Conservation (phyloP, 2,329 filamentous ascomycete species). For the Penicillium sp. region DNA sequence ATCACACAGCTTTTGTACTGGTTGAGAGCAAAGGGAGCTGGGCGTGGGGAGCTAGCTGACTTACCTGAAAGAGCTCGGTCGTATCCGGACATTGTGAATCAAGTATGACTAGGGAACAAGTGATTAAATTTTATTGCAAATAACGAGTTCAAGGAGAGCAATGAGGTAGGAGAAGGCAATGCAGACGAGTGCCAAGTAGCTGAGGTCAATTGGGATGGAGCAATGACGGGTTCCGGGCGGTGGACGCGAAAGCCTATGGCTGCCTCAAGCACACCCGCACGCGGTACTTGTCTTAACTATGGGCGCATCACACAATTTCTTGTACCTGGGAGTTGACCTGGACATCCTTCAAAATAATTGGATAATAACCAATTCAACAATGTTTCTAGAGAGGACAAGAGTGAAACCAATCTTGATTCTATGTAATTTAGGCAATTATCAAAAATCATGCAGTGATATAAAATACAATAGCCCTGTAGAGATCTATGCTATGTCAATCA, state of each 20-base stretch:
- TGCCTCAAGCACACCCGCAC: slow-evolving; percentile 18
- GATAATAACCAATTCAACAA: neutral
- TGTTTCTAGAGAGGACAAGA: neutral
- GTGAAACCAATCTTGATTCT: too few relatives aligned
- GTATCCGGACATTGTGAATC: slow-evolving; percentile 75
- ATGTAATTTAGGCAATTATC: neutral
- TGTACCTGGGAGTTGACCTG: neutral
- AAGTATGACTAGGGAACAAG: slow-evolving; percentile 4
- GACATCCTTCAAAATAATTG: neutral
- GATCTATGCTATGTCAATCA: neutral
- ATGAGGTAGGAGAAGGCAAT: slow-evolving; percentile 8
- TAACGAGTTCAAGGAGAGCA: neutral
- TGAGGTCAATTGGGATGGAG: slow-evolving; percentile 19
- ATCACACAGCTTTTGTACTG: slow-evolving; percentile 20
- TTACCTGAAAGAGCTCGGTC: slow-evolving; percentile 98
- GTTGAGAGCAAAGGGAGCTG: slow-evolving; percentile 33
- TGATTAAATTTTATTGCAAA: neutral
- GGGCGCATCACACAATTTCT: neutral
- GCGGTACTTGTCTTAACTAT: slow-evolving; percentile 5
- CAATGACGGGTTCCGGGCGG: slow-evolving; percentile 29
- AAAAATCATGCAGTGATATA: neutral
- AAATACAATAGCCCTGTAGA: neutral
- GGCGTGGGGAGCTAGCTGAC: slow-evolving; percentile 38
- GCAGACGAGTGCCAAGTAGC: slow-evolving; percentile 14
- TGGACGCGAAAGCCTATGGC: slow-evolving; percentile 27